Evolutionary conservation across 179 eudicot species (phyloP).

Genomic region (Vitellaria paradoxa): DNA sequence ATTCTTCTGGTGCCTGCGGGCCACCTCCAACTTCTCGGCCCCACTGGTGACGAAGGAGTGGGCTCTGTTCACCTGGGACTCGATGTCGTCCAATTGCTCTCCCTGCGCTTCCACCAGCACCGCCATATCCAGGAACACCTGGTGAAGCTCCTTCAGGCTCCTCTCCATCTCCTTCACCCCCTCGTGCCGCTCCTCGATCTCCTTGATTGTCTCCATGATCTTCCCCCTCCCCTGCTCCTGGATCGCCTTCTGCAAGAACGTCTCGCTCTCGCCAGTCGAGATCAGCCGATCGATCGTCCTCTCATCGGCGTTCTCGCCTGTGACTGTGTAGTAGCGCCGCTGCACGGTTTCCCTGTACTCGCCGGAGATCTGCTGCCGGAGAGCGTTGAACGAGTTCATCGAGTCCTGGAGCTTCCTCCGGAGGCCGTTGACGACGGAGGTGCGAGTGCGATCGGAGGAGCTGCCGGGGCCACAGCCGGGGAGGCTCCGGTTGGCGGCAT

Average conservation of each 20-base stretch:
- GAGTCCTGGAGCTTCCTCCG: constrained; percentile 59
- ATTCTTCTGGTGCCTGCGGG: constrained; percentile 69
- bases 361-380: constrained; percentile 44
- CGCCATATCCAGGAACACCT: constrained; percentile 84
- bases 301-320: constrained; percentile 76
- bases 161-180: constrained; percentile 80
- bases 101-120: constrained; percentile 77
- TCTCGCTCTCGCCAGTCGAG: constrained; percentile 72
- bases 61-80: constrained; percentile 62
- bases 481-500: constrained; percentile 54
- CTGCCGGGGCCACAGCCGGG: constrained; percentile 79
- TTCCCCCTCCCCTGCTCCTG: constrained; percentile 89
- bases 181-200: constrained; percentile 91
- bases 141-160: constrained; percentile 70
- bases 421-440: constrained; percentile 67
- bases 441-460: constrained; percentile 66
- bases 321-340: constrained; percentile 71
- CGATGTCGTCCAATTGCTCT: constrained; percentile 71
- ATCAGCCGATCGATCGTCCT: constrained; percentile 51
- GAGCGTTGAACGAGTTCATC: constrained; percentile 56
- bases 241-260: constrained; percentile 73
- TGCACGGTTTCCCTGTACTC: constrained; percentile 72
- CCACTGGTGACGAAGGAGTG: constrained; percentile 59
- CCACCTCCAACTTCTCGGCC: constrained; percentile 48
- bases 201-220: constrained; percentile 75